These are phyloP conservation scores for Lentinula lateritia DNA, from an alignment of 768 basidiomycete species.

Conservation along the genomic window DNA sequence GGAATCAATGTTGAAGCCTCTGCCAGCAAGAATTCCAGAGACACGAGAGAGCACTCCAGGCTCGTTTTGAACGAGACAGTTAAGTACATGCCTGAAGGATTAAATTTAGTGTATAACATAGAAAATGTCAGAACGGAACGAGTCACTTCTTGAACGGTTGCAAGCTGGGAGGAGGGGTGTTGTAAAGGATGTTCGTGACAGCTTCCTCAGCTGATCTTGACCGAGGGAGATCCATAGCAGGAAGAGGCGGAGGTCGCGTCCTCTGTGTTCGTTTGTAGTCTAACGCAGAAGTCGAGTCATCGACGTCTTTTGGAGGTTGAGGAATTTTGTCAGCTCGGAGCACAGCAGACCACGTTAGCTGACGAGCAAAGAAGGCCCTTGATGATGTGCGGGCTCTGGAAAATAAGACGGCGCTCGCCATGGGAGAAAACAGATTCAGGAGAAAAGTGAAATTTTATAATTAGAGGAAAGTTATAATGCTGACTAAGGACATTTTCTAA, in stretches of 20 bases:
- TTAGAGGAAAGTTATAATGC: not conserved
- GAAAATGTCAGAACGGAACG: not conserved
- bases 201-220: slow-evolving; percentile 89
- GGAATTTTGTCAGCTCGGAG: slow-evolving; percentile 38
- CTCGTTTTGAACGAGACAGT: slow-evolving; percentile 98
- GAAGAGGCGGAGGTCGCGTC: slow-evolving; percentile 76
- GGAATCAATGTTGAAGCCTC: slow-evolving; percentile 98
- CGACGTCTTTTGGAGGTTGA: slow-evolving; percentile 73
- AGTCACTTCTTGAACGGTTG: slow-evolving; percentile 90
- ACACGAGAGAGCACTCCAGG: slow-evolving; percentile 98
- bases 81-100: slow-evolving; percentile 76
- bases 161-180: slow-evolving; percentile 86
- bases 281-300: slow-evolving; percentile 91
- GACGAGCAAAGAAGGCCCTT: slow-evolving; percentile 24
- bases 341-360: slow-evolving; percentile 31
- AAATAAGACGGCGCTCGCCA: slow-evolving; percentile 21
- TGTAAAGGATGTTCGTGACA: slow-evolving; percentile 96
- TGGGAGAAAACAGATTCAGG: slow-evolving; percentile 4
- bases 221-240: slow-evolving; percentile 79
- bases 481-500: not conserved
- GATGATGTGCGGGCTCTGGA: slow-evolving; percentile 26
- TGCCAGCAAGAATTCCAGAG: slow-evolving; percentile 92
- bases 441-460: not conserved
- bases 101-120: slow-evolving; percentile 1
- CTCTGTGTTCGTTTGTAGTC: slow-evolving; percentile 82